Evolutionary conservation across 352 stramenopile species (phyloP), one percentile per base, ranked within the genome.

Genomic region (Globisporangium orthogonon): DNA sequence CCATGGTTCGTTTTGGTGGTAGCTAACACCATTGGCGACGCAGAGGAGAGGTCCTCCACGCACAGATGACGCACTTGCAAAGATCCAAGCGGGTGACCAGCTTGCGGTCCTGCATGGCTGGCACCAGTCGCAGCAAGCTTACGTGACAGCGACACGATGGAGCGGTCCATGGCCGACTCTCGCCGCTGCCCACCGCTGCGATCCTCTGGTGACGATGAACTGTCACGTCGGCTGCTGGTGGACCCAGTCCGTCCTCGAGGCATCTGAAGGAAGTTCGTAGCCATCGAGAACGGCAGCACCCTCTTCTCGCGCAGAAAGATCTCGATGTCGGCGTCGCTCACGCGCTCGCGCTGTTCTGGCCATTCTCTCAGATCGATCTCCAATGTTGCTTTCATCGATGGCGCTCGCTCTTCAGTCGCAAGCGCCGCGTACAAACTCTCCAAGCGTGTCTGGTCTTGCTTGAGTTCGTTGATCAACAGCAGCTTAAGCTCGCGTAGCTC

Each of bases 401-500:
- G 14, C 48, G 50, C 46, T 0, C 48, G n/a, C 7, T 60, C 50
- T 11, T 52, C 28, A n/a, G 53, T 53, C 4, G 60, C 60, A 6
- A 96, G 68, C 48, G 69, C 61, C 2, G 59, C 18, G 30, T 78
- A 65, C 9, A 96, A 82, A 4, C 73, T 52, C 4, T 67, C 44
- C 5, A 95, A 54, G 3, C 71, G 71, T 37, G 70, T 54, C n/a
- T 87, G 66, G 54, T 94, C 83, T 0, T 66, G 58, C 1, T 67
- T 67, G 37, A 96, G 75, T 18, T 79, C 73, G 29, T 86, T 70
- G 6, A 97, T 74, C 17, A 98, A 71, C 44, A 87, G 66, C 29
- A 83, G 60, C 61, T 98, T 98, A 28, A 97, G 66, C 50, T 96
- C 78, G 14, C 92, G 85, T 52, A 97, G 76, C 44, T 89, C 78